Evolutionary conservation across 2,329 filamentous ascomycete genomes (phyloP), one percentile per base, ranked within the genome.

Genomic region (Graphiopsis chlorocephala): DNA sequence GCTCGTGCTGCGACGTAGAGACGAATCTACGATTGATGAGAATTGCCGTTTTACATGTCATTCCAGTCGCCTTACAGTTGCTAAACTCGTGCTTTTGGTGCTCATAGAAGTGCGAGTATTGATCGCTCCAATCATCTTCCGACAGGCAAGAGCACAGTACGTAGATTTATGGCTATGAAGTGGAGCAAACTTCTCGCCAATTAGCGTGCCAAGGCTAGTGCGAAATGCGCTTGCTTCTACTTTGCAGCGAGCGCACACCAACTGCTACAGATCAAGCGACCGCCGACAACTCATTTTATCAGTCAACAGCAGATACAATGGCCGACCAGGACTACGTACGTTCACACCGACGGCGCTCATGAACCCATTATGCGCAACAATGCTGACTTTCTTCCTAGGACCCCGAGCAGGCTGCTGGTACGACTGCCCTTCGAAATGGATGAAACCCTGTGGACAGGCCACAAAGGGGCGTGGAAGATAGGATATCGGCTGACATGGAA

Each of bases 401-500:
- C 86, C 90, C 93, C 82, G 93, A 96, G 87, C 92, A 95, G 88
- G 94, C 94, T 84, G 94, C 93, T 81, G 85, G 85, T 88, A 87
- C 78, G 85, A 70, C 67, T 66, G 67, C 66, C 64, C 33, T 62
- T 23, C 60, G 48, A 62, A 61, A 69, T 71, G 74, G 72, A 69
- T 72, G 62, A 72, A 77, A 78, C 76, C 76, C 76, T 78, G 75
- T 77, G 76, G 76, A 75, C 65, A 69, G 75, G 76, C 74, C 75
- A 77, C 74, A 68, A 65, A 78, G 75, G 75, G 75, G 75, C 72
- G 74, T 73, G 72, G 76, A 72, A 76, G 72, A 72, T 71, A 68
- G 76, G 72, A 75, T 70, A 74, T 71, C 67, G 69, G 72, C 75
- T 78, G 73, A 77, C 71, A 70, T 66, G 65, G 65, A 65, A 38